Evolutionary conservation across 768 basidiomycete genomes (phyloP).

Genomic region (Astraeus odoratus): DNA sequence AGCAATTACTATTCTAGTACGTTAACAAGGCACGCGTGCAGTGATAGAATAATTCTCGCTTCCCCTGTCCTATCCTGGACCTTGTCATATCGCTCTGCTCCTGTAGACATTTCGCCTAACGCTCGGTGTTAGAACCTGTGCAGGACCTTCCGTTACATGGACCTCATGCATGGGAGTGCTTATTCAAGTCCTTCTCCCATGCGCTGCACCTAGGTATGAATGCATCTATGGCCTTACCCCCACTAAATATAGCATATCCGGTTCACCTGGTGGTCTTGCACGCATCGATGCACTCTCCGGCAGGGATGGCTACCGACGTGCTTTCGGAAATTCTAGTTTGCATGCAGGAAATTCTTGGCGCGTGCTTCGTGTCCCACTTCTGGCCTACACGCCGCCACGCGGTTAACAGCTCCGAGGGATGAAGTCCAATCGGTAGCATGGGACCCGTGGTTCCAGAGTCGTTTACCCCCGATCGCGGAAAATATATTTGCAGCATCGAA

Average conservation of each 20-base stretch:
- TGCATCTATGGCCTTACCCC: slow-evolving; percentile 94
- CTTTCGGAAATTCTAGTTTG: slow-evolving; percentile 80
- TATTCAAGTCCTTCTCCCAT: slow-evolving; percentile 84
- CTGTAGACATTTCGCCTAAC: no score
- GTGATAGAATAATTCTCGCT: no score
- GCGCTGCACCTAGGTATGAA: slow-evolving; percentile 97
- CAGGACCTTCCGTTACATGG: no score
- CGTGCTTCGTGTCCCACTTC: slow-evolving; percentile 90
- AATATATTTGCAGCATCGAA: no score
- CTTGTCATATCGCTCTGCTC: no score
- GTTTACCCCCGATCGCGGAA: no score
- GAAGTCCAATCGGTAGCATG: slow-evolving; percentile 63
- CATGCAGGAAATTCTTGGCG: slow-evolving; percentile 92
- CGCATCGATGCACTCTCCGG: slow-evolving; percentile 89
- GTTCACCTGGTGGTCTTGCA: slow-evolving; percentile 87
- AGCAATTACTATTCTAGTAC: no score
- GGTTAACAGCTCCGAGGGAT: slow-evolving; percentile 71
- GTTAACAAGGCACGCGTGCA: no score
- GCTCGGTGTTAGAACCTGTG: no score
- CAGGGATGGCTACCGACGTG: slow-evolving; percentile 62
- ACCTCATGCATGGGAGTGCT: slow-evolving; percentile 82
- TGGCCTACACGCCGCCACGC: no score
- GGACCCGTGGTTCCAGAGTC: slow-evolving; percentile 50
- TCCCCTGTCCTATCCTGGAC: no score
- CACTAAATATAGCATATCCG: slow-evolving; percentile 85